phyloP scores from a whole-genome alignment of 495 filamentous ascomycete species.

The Tuber calosporum region DNA sequence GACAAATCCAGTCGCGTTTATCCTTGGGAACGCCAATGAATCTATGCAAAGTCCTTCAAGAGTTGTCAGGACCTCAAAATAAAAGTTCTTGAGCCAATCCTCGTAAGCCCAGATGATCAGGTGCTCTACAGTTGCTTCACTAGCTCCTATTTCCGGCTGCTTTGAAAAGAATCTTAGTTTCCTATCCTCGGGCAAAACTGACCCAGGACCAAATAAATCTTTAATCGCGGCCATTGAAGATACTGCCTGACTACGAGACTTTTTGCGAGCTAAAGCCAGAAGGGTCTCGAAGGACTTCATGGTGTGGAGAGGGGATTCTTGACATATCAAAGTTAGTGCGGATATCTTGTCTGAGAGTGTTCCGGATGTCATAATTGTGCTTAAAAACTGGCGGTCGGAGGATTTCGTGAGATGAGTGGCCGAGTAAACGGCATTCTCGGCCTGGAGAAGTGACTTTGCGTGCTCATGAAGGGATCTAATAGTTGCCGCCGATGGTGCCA shows the following conservation, averaged over 20 bases:
- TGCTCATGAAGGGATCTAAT: constrained; percentile 67
- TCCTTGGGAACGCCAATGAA: constrained; percentile 84
- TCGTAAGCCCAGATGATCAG: constrained; percentile 88
- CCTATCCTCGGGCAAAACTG: constrained; percentile 71
- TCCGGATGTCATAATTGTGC: constrained; percentile 91
- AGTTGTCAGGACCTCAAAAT: constrained; percentile 83
- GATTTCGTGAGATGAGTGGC: constrained; percentile 50
- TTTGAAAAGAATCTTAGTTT: constrained; percentile 71
- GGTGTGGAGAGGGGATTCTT: constrained; percentile 92
- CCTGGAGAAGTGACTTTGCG: constrained; percentile 64
- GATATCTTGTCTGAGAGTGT: constrained; percentile 96
- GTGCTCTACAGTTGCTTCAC: constrained; percentile 61
- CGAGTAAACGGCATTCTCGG: constrained; percentile 61
- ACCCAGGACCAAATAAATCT: constrained; percentile 83
- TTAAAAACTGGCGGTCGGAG: constrained; percentile 87
- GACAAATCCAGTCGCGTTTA: constrained; percentile 76
- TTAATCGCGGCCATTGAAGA: constrained; percentile 84
- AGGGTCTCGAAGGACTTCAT: constrained; percentile 79
- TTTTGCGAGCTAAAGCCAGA: constrained; percentile 71
- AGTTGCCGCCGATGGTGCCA: constrained; percentile 51
- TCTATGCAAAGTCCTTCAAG: constrained; percentile 88
- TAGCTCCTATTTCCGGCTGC: constrained; percentile 68
- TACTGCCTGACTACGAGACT: constrained; percentile 87
- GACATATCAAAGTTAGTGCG: constrained; percentile 81
- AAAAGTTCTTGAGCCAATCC: constrained; percentile 84